A percentile compares a stretch with the other conserved stretches of the same genome.
Conservation (phyloP, 2,329 filamentous ascomycete species). For the Sarocladium strictum region DNA sequence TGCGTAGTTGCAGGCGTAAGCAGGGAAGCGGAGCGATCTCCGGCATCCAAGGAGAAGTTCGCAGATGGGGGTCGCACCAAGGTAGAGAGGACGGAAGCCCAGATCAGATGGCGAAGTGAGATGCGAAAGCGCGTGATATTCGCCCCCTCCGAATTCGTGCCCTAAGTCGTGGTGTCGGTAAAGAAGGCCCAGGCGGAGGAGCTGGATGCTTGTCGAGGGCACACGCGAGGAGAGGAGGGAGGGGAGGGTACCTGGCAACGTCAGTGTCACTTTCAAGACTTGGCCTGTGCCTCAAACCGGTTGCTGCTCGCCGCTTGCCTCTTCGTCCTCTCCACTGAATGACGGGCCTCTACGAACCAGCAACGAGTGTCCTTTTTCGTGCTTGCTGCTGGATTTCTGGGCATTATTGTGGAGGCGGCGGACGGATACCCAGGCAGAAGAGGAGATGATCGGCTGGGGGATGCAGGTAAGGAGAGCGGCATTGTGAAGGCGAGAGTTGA, state of each 20-base stretch:
- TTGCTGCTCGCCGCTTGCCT: too few species aligned
- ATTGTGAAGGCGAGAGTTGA: neutral
- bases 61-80: slow-evolving; percentile 1
- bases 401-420: neutral
- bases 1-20: too few species aligned
- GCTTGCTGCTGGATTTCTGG: neutral
- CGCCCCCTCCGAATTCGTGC: neutral
- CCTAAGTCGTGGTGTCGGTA: neutral
- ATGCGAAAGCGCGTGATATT: neutral
- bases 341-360: too few species aligned
- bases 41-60: neutral
- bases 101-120: neutral
- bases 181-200: neutral
- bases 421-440: neutral
- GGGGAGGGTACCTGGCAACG: neutral
- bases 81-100: neutral
- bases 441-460: neutral
- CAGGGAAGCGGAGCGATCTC: neutral
- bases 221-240: neutral
- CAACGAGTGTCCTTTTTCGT: neutral
- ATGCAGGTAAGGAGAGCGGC: neutral
- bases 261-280: neutral
- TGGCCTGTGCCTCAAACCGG: too few species aligned
- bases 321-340: neutral
- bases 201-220: neutral